phyloP scores from a whole-genome alignment of 495 filamentous ascomycete species.

The Daldinia concentrica region DNA sequence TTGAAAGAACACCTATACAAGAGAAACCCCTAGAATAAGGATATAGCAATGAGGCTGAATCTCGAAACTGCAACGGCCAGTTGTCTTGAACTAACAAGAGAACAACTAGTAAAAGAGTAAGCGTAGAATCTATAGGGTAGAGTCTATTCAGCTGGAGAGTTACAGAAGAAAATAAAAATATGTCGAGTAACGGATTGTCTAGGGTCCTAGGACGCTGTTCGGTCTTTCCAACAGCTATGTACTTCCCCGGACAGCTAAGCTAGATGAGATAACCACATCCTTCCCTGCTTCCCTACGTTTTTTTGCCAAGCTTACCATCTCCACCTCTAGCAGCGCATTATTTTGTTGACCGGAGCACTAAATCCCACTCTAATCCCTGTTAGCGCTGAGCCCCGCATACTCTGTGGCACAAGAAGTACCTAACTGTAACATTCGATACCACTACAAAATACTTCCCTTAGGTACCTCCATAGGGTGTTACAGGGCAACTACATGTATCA shows the following conservation, averaged over 20 bases:
- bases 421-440: not conserved
- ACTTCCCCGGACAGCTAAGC: conserved; percentile 15
- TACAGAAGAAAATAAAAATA: conserved; percentile 12
- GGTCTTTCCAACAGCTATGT: conserved; percentile 28
- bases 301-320: conserved; percentile 27
- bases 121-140: not conserved
- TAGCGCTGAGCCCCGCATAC: conserved; percentile 4
- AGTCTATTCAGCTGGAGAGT: not conserved
- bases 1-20: not conserved
- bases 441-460: not conserved
- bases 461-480: not conserved
- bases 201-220: conserved; percentile 27
- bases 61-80: not conserved
- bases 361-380: not conserved
- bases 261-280: conserved; percentile 12
- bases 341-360: conserved; percentile 19
- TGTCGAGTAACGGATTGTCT: conserved; percentile 10
- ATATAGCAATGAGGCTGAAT: not conserved
- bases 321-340: conserved; percentile 26
- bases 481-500: not conserved
- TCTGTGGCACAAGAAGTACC: conserved; percentile 1
- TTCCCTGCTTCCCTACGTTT: conserved; percentile 16
- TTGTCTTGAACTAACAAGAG: not conserved
- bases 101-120: too few relatives aligned
- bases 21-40: not conserved